Percentiles rank a stretch among this genome's conserved stretches.
phyloP scores from a whole-genome alignment of 768 basidiomycete species.

The Boletus huronensis region DNA sequence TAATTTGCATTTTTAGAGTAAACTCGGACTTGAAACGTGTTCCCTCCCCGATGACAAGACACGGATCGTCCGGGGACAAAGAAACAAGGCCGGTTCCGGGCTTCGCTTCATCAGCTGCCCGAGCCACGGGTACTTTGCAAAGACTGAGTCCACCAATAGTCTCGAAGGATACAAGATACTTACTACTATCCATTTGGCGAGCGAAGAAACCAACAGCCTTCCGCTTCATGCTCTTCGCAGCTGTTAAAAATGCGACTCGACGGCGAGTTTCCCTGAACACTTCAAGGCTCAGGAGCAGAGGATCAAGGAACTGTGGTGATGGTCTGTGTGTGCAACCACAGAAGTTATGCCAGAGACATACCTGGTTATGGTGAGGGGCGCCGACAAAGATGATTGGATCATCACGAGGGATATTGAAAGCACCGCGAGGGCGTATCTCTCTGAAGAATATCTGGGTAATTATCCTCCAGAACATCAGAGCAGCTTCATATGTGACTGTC shows the following conservation, averaged over 20 bases:
- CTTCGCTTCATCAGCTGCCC: constrained; percentile 84
- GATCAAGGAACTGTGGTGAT: constrained; percentile 78
- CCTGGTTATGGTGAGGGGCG: constrained; percentile 92
- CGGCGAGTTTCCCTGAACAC: constrained; percentile 81
- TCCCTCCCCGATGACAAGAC: constrained; percentile 74
- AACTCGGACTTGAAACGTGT: constrained; percentile 78
- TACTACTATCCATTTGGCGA: constrained; percentile 84
- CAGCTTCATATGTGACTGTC: constrained; percentile 57
- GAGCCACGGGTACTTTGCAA: constrained; percentile 79
- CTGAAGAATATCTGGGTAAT: constrained; percentile 95
- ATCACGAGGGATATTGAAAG: constrained; percentile 88
- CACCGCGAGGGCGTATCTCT: constrained; percentile 89
- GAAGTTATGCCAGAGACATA: constrained; percentile 28
- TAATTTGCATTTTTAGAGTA: constrained; percentile 74
- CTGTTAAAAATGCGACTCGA: constrained; percentile 81
- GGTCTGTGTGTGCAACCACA: constrained; percentile 12
- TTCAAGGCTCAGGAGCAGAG: constrained; percentile 78
- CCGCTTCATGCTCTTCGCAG: constrained; percentile 84
- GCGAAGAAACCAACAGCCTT: constrained; percentile 78
- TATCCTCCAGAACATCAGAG: constrained; percentile 79
- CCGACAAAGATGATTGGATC: constrained; percentile 93
- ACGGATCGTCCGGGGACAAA: constrained; percentile 73
- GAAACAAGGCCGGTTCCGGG: constrained; percentile 69
- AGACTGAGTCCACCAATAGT: constrained; percentile 7
- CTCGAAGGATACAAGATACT: constrained; percentile 19